Conservation (phyloP, 148 eudicot species). For the Nepenthes gracilis region DNA sequence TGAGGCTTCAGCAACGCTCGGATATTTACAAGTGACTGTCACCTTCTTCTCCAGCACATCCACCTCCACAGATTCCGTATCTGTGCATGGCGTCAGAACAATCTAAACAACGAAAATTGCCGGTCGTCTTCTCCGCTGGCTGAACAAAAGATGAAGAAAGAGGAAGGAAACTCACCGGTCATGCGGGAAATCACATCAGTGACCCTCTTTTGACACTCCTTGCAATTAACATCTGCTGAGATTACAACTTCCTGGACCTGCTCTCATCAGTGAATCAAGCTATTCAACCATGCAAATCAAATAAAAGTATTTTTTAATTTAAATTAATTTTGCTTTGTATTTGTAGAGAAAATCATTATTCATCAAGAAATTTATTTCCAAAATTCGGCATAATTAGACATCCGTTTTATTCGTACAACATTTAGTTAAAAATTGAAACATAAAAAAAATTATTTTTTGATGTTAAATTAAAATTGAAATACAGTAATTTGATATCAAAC, state of each 20-base stretch:
- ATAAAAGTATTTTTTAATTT: background rate
- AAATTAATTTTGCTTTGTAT: too few relatives aligned
- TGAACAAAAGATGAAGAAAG: background rate
- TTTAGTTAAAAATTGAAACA: too few relatives aligned
- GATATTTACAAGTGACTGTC: constrained; percentile 5
- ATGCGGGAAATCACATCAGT: constrained; percentile 40
- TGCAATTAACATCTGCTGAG: constrained; percentile 51
- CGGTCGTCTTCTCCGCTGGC: too few relatives aligned
- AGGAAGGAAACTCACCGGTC: constrained; percentile 19
- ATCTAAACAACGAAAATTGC: too few relatives aligned
- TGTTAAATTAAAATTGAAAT: too few relatives aligned
- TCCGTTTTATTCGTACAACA: too few relatives aligned
- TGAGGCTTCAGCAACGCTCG: background rate
- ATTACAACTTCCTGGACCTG: constrained; percentile 73
- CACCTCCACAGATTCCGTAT: constrained; percentile 3
- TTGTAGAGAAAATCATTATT: too few relatives aligned
- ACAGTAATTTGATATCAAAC: too few relatives aligned
- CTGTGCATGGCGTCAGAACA: background rate
- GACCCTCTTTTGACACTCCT: constrained; percentile 47
- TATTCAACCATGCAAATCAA: background rate
- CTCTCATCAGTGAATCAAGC: background rate
- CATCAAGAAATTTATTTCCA: too few relatives aligned
- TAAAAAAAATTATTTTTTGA: too few relatives aligned
- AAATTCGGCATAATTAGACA: too few relatives aligned
- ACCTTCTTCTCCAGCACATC: constrained; percentile 1